Conservation (phyloP, 2,329 filamentous ascomycete genomes). For the Nemania abortiva region DNA sequence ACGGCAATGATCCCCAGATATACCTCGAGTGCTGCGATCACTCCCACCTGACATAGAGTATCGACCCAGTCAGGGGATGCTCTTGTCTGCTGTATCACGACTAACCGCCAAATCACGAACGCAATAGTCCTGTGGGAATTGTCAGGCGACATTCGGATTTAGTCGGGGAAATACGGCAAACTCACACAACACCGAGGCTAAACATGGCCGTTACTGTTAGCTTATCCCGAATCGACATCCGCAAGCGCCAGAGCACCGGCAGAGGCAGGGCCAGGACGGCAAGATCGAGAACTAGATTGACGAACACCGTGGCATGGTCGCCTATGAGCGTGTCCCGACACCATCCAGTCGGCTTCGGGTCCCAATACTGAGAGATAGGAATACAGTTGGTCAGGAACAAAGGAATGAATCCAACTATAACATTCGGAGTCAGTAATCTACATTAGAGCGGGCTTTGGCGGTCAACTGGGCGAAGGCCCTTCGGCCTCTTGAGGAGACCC, state of each 20-base stretch:
- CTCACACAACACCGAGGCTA: constrained; percentile 51
- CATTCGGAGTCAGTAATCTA: constrained; percentile 8
- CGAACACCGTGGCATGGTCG: constrained; percentile 44
- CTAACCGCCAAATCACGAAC: constrained; percentile 55
- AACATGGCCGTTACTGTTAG: constrained; percentile 51
- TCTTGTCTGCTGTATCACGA: constrained; percentile 45
- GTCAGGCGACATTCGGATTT: background rate
- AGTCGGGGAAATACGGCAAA: constrained; percentile 17
- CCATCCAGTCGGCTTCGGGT: constrained; percentile 50
- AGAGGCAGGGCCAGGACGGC: constrained; percentile 57
- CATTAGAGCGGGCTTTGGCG: too few species aligned
- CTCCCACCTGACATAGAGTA: constrained; percentile 50
- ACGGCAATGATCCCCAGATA: constrained; percentile 57
- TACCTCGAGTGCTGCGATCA: constrained; percentile 55
- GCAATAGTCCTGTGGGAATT: constrained; percentile 51
- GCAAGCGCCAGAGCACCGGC: constrained; percentile 57
- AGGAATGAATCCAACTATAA: constrained; percentile 47
- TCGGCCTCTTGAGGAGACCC: background rate
- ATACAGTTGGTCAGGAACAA: constrained; percentile 51
- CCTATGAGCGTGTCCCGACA: constrained; percentile 52
- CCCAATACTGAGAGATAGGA: constrained; percentile 51
- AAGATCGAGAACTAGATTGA: constrained; percentile 49
- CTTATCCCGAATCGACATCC: constrained; percentile 56
- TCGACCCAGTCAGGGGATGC: constrained; percentile 40
- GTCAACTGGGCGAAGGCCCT: too few species aligned